Evolutionary conservation across 441 rosid genomes (phyloP), one percentile per base, ranked within the genome.

Genomic region (Macaranga tanarius): DNA sequence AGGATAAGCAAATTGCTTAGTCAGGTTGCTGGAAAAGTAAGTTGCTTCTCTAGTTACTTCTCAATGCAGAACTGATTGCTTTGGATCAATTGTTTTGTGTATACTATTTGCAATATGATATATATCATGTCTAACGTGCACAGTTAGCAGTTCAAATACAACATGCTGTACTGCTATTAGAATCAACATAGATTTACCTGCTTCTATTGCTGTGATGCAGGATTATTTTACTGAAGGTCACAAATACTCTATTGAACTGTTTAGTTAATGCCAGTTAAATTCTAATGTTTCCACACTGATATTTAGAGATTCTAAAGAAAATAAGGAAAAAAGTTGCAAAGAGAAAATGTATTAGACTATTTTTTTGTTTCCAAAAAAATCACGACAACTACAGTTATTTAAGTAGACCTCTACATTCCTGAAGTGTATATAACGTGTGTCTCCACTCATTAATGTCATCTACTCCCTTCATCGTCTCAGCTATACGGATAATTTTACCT

Each of bases 391-490:
- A 19, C 22, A 62, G 42, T 38, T 31, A 2, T 11, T 17, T 7
- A 51, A 38, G 13, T 34, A 60, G 64, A 60, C 48, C 28, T 38
- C 62, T 52, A 40, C 62, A 20, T 26, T 38, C 72, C 11, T 19
- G 13, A 62, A 72, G 69, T 4, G 42, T 61, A 52, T 45, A 9
- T 10, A 72, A 13, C 20, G 3, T 40, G n/a, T 51, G 4, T 54
- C 62, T 51, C 75, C 75, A 62, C 11, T 62, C 69, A 54, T 11
- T 13, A 3, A 63, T 22, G 26, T 72, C 52, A 23, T 62, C 23
- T 25, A 50, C 62, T 34, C 62, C 75, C 38, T 62, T 62, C 69
- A 72, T 15, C 5, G 19, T 52, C 28, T 51, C 56, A 20, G 75
- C 75, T 15, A 62, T 20, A 26, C 22, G 1, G 44, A 72, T n/a